Conservation (phyloP, 495 filamentous ascomycete genomes). For the Chaetomium fimeti region DNA sequence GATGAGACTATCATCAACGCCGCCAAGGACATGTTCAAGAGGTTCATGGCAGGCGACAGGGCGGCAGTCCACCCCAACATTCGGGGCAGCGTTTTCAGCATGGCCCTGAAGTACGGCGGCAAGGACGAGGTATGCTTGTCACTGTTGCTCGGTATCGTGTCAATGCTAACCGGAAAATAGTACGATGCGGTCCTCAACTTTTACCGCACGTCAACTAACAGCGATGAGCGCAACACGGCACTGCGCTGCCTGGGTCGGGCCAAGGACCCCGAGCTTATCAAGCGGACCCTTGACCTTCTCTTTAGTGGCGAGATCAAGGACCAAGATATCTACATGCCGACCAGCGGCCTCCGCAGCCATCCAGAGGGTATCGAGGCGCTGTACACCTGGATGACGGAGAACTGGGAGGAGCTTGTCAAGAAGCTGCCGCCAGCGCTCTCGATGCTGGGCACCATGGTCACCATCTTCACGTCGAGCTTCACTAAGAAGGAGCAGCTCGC, state of each 20-base stretch:
- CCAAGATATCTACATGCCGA: conserved; percentile 91
- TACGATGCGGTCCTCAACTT: conserved; percentile 78
- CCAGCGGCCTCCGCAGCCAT: conserved; percentile 75
- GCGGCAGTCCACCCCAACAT: conserved; percentile 73
- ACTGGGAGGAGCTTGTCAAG: conserved; percentile 79
- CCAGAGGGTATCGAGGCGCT: conserved; percentile 74
- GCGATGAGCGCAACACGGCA: conserved; percentile 94
- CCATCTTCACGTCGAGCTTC: conserved; percentile 80
- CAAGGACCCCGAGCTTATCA: conserved; percentile 72
- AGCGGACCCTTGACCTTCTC: conserved; percentile 73
- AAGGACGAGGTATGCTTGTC: conserved; percentile 61
- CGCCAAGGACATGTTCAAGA: conserved; percentile 71
- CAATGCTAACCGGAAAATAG: conserved; percentile 39
- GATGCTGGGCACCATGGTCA: conserved; percentile 83
- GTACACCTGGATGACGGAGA: conserved; percentile 78
- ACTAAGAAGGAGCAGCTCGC: conserved; percentile 69
- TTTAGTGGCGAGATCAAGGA: conserved; percentile 84
- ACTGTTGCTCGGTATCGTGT: conserved; percentile 7
- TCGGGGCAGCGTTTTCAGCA: conserved; percentile 65
- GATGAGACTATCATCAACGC: conserved; percentile 61
- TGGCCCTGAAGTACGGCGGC: conserved; percentile 69
- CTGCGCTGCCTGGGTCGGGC: conserved; percentile 81
- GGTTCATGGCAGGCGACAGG: conserved; percentile 64
- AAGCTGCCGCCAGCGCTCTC: conserved; percentile 75
- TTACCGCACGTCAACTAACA: conserved; percentile 80